Base-by-base conservation (phyloP, 345 rosid species). In the Streptanthus diversifolius region DNA sequence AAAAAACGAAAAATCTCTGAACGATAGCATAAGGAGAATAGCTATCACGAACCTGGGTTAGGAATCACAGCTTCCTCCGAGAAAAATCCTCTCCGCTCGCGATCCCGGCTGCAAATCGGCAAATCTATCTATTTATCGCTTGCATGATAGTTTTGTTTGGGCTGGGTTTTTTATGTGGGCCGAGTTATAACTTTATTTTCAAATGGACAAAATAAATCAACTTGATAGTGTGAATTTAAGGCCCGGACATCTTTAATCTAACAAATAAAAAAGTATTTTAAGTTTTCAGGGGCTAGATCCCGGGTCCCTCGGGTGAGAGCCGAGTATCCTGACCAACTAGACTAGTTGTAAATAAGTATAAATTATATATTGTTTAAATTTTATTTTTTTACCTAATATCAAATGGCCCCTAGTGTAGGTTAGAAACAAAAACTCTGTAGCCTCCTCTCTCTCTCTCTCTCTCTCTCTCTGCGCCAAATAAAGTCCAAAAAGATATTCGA, bases 271-370 rank as follows among this genome's bases (percentile, higher is more conserved):
- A 64, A 10, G 6, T 15, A 0, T 17, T 85, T 86, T 87, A 84
- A n/a, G n/a, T 82, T 84, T 83, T 87, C 85, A 83, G 85, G 86
- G 85, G 85, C 60, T 85, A 59, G 82, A 86, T 87, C 84, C 84
- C 84, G 87, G 82, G 86, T 82, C 89, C 74, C 80, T 85, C 83
- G 82, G 83, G 83, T 81, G 95, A 85, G 88, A 87, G 90, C 89
- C 89, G 81, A 86, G 81, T 86, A 87, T 83, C 90, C 89, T n/a
- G n/a, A n/a, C 88, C 88, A 64, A 47, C 91, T 81, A 77, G 80
- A 77, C 80, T 77, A 77, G 77, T 19, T 43, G 3, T n/a, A 5
- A 11, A 3, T 6, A 1, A 2, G 5, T 6, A 5, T n/a, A 0
- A 40, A 39, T 1, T 2, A n/a, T 4, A 5, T 14, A n/a, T n/a